Percentiles rank a stretch among this genome's conserved stretches.
Evolutionary conservation across 306 rosid genomes (phyloP).

Genomic region (Clitoria ternatea): DNA sequence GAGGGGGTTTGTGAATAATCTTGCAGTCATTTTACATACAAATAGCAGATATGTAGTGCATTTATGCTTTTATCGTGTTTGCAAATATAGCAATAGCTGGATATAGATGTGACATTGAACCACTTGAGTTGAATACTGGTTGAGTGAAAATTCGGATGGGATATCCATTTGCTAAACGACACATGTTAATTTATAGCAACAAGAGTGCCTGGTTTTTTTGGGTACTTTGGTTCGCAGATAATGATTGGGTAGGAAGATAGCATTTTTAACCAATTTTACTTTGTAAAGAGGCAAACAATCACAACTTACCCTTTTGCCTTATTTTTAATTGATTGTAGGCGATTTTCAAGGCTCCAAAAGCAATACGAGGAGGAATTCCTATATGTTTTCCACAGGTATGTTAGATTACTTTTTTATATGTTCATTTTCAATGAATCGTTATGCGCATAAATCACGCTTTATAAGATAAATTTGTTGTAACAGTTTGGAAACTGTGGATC

Average conservation of each 20-base stretch:
- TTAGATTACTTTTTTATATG: constrained; percentile 3
- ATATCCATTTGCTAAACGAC: background rate
- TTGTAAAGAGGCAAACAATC: constrained; percentile 7
- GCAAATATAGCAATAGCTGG: background rate
- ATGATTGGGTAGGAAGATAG: background rate
- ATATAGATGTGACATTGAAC: background rate
- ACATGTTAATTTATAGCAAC: background rate
- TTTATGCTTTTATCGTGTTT: background rate
- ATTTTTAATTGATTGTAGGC: constrained; percentile 43
- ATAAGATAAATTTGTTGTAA: constrained; percentile 19
- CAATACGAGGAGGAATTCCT: constrained; percentile 86
- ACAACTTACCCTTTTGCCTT: constrained; percentile 6
- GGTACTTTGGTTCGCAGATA: background rate
- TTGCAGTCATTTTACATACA: background rate
- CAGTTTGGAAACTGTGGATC: constrained; percentile 91
- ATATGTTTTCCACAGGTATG: constrained; percentile 95
- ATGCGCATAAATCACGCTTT: constrained; percentile 2
- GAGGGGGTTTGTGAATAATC: background rate
- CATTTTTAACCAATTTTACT: constrained; percentile 11
- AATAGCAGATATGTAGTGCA: background rate
- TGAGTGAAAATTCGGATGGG: constrained; percentile 4
- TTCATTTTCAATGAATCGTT: background rate
- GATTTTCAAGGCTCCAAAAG: constrained; percentile 66
- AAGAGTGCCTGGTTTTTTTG: constrained; percentile 6
- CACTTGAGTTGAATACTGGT: background rate